Base-by-base conservation (phyloP, 352 stramenopile genomes). In the Sclerospora graminicola region DNA sequence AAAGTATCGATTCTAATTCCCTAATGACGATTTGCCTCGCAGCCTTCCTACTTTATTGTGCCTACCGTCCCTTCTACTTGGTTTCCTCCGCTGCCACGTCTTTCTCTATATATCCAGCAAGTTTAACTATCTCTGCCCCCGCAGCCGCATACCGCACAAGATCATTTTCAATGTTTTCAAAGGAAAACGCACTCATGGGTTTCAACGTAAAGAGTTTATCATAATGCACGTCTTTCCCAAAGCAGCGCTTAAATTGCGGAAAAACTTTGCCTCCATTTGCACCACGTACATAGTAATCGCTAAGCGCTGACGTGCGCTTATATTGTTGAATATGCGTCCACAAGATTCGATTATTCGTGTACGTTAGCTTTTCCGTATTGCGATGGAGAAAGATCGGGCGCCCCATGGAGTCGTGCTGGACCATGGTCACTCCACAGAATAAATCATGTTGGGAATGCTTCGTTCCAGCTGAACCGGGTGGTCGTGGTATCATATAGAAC, bases 341-440 rank as follows among this genome's bases (percentile, higher is more conserved):
- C 32, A 77, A 33, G 28, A 69, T 54, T 20, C 60, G 54, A 51
- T 73, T 66, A 44, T 76, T 67, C 1, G 42, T 3, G 49, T 60
- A 48, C 36, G 62, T 67, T n/a, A 86, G 54, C 51, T 87, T 89
- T 34, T 79, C 58, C 28, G 57, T 66, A 42, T 84, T 89, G 20
- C 77, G 74, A 54, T 85, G 74, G 27, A 87, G 37, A 37, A 89
- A 85, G 14, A 89, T 44, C 19, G 83, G 61, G 19, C 68, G 47
- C n/a, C 60, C 53, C 24, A 54, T 66, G 20, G 71, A 53, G 32
- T 89, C 76, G 48, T 81, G 62, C 41, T 86, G 76, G 26, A 84
- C 67, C 69, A 89, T 84, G 0, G 75, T 82, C 1, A 80, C 43
- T 4, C 79, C 79, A 35, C 79, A 91, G 27, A 91, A 91, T 1